These are phyloP conservation scores for Neurospora sp. DNA, from an alignment of 495 filamentous ascomycete species.

Conservation along the genomic window DNA sequence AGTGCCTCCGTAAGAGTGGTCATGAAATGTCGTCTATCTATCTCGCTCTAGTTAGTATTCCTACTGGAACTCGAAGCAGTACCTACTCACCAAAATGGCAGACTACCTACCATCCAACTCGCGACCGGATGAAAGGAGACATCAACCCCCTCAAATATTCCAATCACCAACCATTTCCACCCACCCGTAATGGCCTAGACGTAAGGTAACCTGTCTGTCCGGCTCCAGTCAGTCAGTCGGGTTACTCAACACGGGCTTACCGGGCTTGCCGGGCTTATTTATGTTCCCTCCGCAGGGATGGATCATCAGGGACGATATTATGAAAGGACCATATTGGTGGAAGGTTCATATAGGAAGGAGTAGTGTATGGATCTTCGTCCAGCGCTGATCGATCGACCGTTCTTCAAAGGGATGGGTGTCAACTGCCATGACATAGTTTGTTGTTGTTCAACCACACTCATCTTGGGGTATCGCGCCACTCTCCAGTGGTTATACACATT, in stretches of 20 bases:
- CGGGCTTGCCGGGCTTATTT: not conserved
- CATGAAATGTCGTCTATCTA: no score
- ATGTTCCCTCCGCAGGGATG: not conserved
- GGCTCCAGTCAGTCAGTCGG: not conserved
- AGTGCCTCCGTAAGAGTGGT: no score
- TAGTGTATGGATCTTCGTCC: not conserved
- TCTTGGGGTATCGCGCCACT: no score
- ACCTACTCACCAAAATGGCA: not conserved
- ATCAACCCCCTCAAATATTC: not conserved
- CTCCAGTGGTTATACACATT: no score
- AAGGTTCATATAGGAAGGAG: not conserved
- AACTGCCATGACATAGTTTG: no score
- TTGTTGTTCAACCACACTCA: not conserved
- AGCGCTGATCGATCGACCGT: not conserved
- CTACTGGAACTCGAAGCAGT: not conserved
- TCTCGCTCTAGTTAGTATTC: no score
- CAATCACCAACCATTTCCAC: not conserved
- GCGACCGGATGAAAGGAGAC: not conserved
- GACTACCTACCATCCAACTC: not conserved
- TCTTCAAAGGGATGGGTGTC: no score
- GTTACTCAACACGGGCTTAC: not conserved
- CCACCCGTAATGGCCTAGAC: not conserved
- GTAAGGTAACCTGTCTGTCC: not conserved
- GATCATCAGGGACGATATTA: not conserved
- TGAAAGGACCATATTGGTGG: not conserved